Evolutionary conservation across 345 rosid species (phyloP).

Genomic region (Salix udensis): DNA sequence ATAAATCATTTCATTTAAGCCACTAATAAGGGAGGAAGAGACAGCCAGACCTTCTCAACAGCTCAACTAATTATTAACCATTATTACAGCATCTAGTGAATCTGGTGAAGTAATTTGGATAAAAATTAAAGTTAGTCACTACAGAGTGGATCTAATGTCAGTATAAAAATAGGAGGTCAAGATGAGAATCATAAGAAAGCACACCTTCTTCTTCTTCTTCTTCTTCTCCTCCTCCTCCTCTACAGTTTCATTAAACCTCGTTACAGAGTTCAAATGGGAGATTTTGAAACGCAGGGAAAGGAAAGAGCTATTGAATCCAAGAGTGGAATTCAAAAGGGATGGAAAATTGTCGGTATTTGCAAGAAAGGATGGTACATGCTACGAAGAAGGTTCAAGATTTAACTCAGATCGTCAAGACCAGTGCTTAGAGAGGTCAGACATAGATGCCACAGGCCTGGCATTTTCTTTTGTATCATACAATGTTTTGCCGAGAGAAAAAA

Average conservation of each 20-base stretch:
- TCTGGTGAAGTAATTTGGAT: not conserved
- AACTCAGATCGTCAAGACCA: not conserved
- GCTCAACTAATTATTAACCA: not conserved
- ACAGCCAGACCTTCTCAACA: not conserved
- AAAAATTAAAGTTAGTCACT: not conserved
- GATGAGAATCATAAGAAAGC: not conserved
- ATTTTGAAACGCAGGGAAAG: not conserved
- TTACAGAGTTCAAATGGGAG: not conserved
- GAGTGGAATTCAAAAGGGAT: not conserved
- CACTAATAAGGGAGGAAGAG: not conserved
- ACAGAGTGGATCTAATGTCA: not conserved
- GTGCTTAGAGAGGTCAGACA: not conserved
- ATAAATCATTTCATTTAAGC: not conserved
- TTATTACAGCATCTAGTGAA: not conserved
- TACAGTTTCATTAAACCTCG: not conserved
- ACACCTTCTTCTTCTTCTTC: no score
- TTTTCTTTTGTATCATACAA: not conserved
- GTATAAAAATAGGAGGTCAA: not conserved
- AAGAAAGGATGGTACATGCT: conserved; percentile 13
- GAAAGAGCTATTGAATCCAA: not conserved
- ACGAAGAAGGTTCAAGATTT: not conserved
- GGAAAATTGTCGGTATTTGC: conserved; percentile 17
- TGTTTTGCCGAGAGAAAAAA: not conserved
- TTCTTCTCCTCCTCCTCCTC: no score
- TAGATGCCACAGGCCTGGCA: not conserved